Conservation (phyloP, 2,329 filamentous ascomycete genomes). For the Diaporthe vexans region DNA sequence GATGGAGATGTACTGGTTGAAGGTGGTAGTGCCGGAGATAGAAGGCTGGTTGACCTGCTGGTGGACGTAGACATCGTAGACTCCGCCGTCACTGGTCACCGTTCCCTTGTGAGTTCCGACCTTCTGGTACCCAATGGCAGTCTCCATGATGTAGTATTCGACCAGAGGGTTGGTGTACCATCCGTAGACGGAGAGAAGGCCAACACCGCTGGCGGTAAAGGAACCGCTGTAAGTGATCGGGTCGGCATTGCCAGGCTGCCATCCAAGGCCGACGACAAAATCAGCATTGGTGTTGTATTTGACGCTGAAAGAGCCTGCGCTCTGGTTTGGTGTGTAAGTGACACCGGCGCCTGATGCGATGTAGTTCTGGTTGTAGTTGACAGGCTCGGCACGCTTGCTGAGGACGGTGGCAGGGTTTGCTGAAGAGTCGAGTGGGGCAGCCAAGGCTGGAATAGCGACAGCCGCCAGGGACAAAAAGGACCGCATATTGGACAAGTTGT, state of each 20-base stretch:
- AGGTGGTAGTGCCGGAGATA: conserved; percentile 62
- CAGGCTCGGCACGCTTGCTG: conserved; percentile 6
- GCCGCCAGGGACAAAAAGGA: not conserved
- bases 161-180: conserved; percentile 55
- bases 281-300: conserved; percentile 61
- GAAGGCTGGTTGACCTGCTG: conserved; percentile 56
- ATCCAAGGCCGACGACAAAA: conserved; percentile 71
- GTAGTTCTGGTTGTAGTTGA: conserved; percentile 58
- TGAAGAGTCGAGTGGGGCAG: conserved; percentile 15
- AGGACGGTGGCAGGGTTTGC: conserved; percentile 6
- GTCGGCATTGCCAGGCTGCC: conserved; percentile 61
- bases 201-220: conserved; percentile 48
- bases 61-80: conserved; percentile 54
- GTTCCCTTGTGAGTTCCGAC: conserved; percentile 43
- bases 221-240: conserved; percentile 48
- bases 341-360: conserved; percentile 53
- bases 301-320: conserved; percentile 59
- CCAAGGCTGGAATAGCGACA: not conserved
- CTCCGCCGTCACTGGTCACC: conserved; percentile 51
- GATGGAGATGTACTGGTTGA: conserved; percentile 66
- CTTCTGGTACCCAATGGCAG: conserved; percentile 11
- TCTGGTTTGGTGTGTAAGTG: conserved; percentile 51
- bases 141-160: conserved; percentile 46
- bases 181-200: conserved; percentile 52
- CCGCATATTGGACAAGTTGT: conserved; percentile 9